These are phyloP conservation scores for Pyrus betulifolia DNA, from an alignment of 306 rosid species.

Conservation along the genomic window DNA sequence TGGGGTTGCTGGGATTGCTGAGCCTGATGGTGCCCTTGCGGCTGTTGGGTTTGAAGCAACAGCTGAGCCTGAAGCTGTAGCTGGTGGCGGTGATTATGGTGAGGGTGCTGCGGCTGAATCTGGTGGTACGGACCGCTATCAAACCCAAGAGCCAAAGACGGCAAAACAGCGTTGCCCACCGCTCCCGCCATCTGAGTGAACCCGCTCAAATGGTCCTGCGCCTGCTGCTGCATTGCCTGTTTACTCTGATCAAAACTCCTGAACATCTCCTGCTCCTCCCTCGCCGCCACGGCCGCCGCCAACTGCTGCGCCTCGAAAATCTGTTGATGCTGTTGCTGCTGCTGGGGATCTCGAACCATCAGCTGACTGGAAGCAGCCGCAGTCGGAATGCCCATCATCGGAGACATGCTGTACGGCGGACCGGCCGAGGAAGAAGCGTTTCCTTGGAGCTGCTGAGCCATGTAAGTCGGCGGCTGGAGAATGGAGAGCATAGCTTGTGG, in stretches of 20 bases:
- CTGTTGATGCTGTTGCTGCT: constrained; percentile 45
- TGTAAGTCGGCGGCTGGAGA: constrained; percentile 7
- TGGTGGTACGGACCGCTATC: constrained; percentile 40
- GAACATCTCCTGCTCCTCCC: constrained; percentile 66
- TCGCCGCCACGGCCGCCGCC: constrained; percentile 48
- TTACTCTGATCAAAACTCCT: constrained; percentile 29
- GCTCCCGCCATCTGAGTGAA: constrained; percentile 34
- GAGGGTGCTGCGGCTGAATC: constrained; percentile 32
- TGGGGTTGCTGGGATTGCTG: constrained; percentile 32
- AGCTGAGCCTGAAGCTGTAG: constrained; percentile 50
- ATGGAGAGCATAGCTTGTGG: constrained; percentile 47
- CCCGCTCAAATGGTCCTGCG: constrained; percentile 44
- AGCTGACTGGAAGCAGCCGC: constrained; percentile 25
- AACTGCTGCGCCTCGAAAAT: constrained; percentile 65
- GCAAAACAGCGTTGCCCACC: constrained; percentile 15
- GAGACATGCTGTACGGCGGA: constrained; percentile 29
- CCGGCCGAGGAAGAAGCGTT: constrained; percentile 22
- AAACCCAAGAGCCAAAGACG: constrained; percentile 71
- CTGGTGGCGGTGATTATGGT: constrained; percentile 30
- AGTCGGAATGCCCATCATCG: constrained; percentile 19
- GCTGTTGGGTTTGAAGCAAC: constrained; percentile 55
- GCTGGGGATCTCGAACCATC: constrained; percentile 48
- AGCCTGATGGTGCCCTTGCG: constrained; percentile 28
- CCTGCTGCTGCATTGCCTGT: constrained; percentile 12
- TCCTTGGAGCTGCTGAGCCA: constrained; percentile 24